Evolutionary conservation across 2,329 filamentous ascomycete genomes (phyloP).

Genomic region (Grosmannia penicillata): DNA sequence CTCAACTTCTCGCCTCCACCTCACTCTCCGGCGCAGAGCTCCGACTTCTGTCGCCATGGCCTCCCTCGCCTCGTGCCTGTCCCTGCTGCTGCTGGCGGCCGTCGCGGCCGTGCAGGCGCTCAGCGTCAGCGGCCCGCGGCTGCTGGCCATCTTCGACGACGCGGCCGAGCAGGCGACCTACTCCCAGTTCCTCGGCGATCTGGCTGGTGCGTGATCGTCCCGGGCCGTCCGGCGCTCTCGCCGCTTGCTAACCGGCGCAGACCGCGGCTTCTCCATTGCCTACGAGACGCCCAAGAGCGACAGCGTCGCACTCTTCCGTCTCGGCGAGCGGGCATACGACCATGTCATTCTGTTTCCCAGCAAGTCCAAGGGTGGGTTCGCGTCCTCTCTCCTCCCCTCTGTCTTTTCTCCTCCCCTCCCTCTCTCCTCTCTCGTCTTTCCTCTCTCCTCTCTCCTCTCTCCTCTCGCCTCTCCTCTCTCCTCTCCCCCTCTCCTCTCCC

Average conservation of each 20-base stretch:
- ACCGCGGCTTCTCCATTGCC: slow-evolving; percentile 64
- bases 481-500: not conserved
- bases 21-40: not conserved
- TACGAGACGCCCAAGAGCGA: slow-evolving; percentile 77
- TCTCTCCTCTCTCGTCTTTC: not conserved
- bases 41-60: slow-evolving; percentile 38
- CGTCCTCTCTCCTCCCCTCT: slow-evolving; percentile 4
- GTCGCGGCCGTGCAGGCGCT: slow-evolving; percentile 55
- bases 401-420: not conserved
- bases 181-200: slow-evolving; percentile 62
- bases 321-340: slow-evolving; percentile 81
- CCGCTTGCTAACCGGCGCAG: slow-evolving; percentile 38
- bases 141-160: slow-evolving; percentile 81
- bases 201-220: slow-evolving; percentile 53
- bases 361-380: slow-evolving; percentile 62
- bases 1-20: too few relatives aligned
- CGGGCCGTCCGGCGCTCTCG: too few relatives aligned
- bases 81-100: slow-evolving; percentile 53
- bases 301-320: slow-evolving; percentile 61
- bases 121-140: slow-evolving; percentile 63
- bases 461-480: not conserved
- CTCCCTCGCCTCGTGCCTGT: slow-evolving; percentile 46
- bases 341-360: slow-evolving; percentile 80
- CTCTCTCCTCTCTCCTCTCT: not conserved
- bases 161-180: slow-evolving; percentile 67